Evolutionary conservation across 2,329 filamentous ascomycete species (phyloP), one percentile per base, ranked within the genome.

Genomic region (Chrysoporthe puriensis): DNA sequence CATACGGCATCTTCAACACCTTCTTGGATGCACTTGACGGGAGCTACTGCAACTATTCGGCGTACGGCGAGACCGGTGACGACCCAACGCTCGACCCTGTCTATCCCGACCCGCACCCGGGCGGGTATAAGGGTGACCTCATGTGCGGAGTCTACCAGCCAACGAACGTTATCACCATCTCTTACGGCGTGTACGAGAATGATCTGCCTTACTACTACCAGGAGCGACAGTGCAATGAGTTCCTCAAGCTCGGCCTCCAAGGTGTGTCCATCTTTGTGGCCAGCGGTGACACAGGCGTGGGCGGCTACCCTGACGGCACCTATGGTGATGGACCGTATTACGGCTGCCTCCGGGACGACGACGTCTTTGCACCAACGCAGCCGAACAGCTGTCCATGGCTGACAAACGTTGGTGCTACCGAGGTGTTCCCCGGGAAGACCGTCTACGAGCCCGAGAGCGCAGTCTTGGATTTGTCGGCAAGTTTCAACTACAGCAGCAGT

Each of bases 141-240:
- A 73, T 75, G 70, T 79, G 76, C 70, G 77, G 76, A 54, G 72
- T 73, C 14, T 77, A 75, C 77, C 79, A 82, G 71, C 83, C 85
- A 2, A 85, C 86, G 11, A 86, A 87, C 70, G 85, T 88, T 7
- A 81, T 87, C 69, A 83, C 81, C 48, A 84, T 89, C 71, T 85
- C 83, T 3, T 88, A 88, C 73, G 85, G 85, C 59, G 83, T 83
- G 54, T 80, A 83, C 56, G 86, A 89, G 75, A 76, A 77, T 5
- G 83, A 84, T 32, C 78, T 88, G 26, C 86, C 86, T 0, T 75
- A 80, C 5, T 78, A 77, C 70, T 90, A 90, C 76, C 83, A 86
- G 71, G 78, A 83, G 70, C 79, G 81, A 13, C 82, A 84, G 73
- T 85, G 83, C 74, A 76, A 78, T 64, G 81, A 84, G 74, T 83